These are phyloP conservation scores for Gonapodya prolifera DNA, from an alignment of 192 early-diverging fungal genomes.

Conservation along the genomic window DNA sequence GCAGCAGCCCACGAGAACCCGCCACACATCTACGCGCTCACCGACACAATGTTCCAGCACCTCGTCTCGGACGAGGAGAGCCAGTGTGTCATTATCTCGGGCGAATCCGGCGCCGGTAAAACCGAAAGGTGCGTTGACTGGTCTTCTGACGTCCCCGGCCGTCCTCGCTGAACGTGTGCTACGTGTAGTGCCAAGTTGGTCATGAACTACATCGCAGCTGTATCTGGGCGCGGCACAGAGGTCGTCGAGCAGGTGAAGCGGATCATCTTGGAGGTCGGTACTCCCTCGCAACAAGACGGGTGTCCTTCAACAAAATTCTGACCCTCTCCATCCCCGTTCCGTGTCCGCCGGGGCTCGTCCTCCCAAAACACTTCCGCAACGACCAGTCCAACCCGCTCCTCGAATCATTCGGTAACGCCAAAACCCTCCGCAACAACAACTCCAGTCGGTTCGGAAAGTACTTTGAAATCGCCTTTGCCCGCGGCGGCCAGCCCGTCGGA, in stretches of 20 bases:
- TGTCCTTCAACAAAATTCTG: neutral
- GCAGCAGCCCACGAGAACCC: conserved; percentile 78
- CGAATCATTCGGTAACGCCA: conserved; percentile 98
- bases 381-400: conserved; percentile 91
- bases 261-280: conserved; percentile 74
- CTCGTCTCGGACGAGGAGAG: conserved; percentile 98
- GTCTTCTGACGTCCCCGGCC: neutral
- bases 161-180: neutral
- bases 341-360: neutral
- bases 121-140: conserved; percentile 75
- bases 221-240: conserved; percentile 60
- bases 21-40: conserved; percentile 97
- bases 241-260: conserved; percentile 91
- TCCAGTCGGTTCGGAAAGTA: conserved; percentile 98
- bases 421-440: conserved; percentile 97
- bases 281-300: neutral
- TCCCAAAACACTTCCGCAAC: neutral
- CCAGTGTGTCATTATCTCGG: conserved; percentile 97
- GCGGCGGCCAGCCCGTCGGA: conserved; percentile 83
- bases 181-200: conserved; percentile 38
- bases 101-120: conserved; percentile 89
- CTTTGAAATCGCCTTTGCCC: conserved; percentile 94
- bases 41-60: conserved; percentile 77
- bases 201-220: conserved; percentile 97
- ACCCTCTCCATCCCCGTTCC: neutral